These are phyloP conservation scores for Tephrocybe sp. DNA, from an alignment of 768 basidiomycete species.

Conservation along the genomic window DNA sequence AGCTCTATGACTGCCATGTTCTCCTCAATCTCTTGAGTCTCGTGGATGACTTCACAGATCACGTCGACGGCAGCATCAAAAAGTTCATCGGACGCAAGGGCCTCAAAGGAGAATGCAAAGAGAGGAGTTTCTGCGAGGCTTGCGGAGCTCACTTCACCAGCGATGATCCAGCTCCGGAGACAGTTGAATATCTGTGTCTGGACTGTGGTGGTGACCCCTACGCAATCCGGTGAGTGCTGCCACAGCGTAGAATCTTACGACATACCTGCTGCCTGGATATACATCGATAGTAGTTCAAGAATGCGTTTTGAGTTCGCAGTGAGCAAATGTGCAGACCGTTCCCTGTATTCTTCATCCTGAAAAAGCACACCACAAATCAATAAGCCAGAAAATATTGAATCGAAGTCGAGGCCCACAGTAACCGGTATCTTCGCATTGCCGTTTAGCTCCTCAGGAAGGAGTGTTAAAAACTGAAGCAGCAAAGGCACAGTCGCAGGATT, in stretches of 20 bases:
- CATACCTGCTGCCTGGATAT: slow-evolving; percentile 84
- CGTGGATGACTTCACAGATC: slow-evolving; percentile 93
- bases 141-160: slow-evolving; percentile 73
- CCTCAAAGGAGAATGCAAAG: slow-evolving; percentile 80
- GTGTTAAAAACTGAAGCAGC: slow-evolving; percentile 83
- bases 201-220: slow-evolving; percentile 79
- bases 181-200: slow-evolving; percentile 83
- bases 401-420: slow-evolving; percentile 54
- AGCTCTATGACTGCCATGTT: slow-evolving; percentile 86
- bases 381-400: neutral
- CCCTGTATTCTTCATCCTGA: slow-evolving; percentile 75
- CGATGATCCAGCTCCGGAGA: slow-evolving; percentile 81
- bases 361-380: neutral
- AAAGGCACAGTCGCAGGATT: slow-evolving; percentile 82
- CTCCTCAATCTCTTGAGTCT: slow-evolving; percentile 96
- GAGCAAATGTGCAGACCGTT: slow-evolving; percentile 58
- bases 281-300: slow-evolving; percentile 78
- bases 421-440: slow-evolving; percentile 85
- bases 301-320: slow-evolving; percentile 70
- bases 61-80: slow-evolving; percentile 93
- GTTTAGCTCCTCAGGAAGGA: slow-evolving; percentile 86
- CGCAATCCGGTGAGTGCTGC: neutral
- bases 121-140: slow-evolving; percentile 74
- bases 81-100: slow-evolving; percentile 78
- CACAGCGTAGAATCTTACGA: slow-evolving; percentile 3